phyloP scores from a whole-genome alignment of 257 asterid genomes.

The Anisodus tanguticus region DNA sequence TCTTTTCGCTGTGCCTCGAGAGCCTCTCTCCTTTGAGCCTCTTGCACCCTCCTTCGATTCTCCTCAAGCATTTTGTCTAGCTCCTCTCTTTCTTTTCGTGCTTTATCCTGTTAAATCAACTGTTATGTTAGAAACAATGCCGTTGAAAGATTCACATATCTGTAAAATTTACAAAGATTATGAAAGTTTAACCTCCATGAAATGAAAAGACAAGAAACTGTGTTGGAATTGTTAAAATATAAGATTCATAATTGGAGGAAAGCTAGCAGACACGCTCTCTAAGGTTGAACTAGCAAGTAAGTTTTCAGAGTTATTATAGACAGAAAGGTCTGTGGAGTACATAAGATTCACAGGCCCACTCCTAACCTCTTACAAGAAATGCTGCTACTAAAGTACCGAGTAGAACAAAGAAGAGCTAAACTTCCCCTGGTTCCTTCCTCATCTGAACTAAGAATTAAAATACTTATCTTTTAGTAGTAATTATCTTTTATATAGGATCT shows the following conservation, averaged over 20 bases:
- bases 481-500: not conserved
- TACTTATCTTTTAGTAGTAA: not conserved
- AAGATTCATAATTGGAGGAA: not conserved
- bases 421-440: not conserved
- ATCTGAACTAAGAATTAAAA: not conserved
- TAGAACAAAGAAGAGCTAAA: not conserved
- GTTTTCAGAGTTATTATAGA: not conserved
- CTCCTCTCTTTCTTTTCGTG: slow-evolving; percentile 90
- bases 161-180: not conserved
- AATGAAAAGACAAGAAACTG: not conserved
- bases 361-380: not conserved
- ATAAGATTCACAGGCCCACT: not conserved
- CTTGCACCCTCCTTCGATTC: slow-evolving; percentile 89
- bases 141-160: not conserved
- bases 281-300: not conserved
- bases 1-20: slow-evolving; percentile 77
- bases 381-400: not conserved
- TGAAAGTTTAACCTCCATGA: not conserved
- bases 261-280: not conserved
- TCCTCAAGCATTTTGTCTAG: slow-evolving; percentile 96
- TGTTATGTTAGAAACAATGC: not conserved
- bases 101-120: slow-evolving; percentile 65
- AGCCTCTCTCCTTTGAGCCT: slow-evolving; percentile 86
- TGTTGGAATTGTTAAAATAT: not conserved
- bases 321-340: slow-evolving; percentile 7